Evolutionary conservation across 331 rosid species (phyloP), one percentile per base, ranked within the genome.

Genomic region (Rosa hybrid): DNA sequence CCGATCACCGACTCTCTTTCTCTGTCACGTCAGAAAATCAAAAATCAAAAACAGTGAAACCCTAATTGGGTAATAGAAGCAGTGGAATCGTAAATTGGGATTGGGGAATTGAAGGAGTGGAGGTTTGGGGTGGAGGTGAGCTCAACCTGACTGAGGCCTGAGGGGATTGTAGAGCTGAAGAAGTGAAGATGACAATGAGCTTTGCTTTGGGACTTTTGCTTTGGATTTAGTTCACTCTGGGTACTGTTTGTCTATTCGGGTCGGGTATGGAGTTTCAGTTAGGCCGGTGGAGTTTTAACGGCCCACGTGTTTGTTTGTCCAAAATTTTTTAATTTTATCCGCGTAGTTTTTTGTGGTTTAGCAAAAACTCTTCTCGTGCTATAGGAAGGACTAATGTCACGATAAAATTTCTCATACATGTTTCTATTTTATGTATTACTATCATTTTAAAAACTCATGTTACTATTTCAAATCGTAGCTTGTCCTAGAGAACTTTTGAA

Each of bases 1-100:
- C 72, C 65, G 83, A 81, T 75, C 68, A 69, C 44, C 42, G 14
- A 64, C 64, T 60, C 59, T 79, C 62, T 78, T 71, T 59, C 77
- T 56, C 81, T 59, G 68, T 46, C 16, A 39, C 63, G 25, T 60
- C 79, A 62, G 51, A 62, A 82, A 10, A 11, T 57, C 64, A 45
- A 69, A 74, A 14, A 20, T 12, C 20, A 59, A 17, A 39, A 23
- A 71, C 39, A 71, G 30, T 48, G 18, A 71, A 84, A 83, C 78
- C 79, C 80, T 56, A 77, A 80, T 72, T 50, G 54, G 56, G 7
- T 3, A 10, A 10, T 53, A 23, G 42, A 39, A 54, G 77, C 1
- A 3, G 9, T 0, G 27, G 16, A 51, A 25, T 62, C 42, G 41
- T n/a, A 54, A 45, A 21, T n/a, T 59, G 44, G 7, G 17, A 21